These are phyloP conservation scores for Linderniella brevidens DNA, from an alignment of 257 asterid genomes.

Conservation along the genomic window DNA sequence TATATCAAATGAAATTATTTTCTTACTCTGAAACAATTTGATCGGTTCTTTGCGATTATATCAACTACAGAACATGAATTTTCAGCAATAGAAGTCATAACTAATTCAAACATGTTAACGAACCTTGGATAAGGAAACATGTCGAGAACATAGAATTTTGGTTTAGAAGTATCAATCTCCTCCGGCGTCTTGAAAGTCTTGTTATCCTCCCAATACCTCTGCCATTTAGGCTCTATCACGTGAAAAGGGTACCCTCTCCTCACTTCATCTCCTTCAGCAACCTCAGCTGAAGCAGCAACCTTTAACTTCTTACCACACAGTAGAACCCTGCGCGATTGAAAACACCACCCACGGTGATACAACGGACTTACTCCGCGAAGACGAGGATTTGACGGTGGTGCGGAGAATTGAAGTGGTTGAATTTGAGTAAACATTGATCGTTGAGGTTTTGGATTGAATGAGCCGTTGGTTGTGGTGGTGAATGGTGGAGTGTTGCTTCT, in stretches of 20 bases:
- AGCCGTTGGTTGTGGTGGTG: too few species aligned
- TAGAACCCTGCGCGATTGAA: too few species aligned
- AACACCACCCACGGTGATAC: too few species aligned
- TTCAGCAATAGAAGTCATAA: not conserved
- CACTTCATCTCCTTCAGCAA: slow-evolving; percentile 13
- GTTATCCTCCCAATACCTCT: slow-evolving; percentile 70
- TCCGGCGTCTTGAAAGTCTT: slow-evolving; percentile 80
- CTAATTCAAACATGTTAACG: not conserved
- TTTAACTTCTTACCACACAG: too few species aligned
- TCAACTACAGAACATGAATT: not conserved
- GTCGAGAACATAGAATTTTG: slow-evolving; percentile 92
- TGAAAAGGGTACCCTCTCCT: slow-evolving; percentile 77
- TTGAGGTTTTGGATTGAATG: not conserved
- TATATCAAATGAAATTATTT: too few species aligned
- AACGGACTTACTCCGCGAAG: slow-evolving; percentile 4
- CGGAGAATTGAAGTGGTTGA: slow-evolving; percentile 26
- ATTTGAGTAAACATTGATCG: slow-evolving; percentile 37
- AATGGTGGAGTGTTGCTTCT: too few species aligned
- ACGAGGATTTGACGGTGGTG: slow-evolving; percentile 16
- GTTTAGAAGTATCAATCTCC: slow-evolving; percentile 79
- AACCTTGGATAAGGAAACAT: slow-evolving; percentile 99
- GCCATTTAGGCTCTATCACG: slow-evolving; percentile 89
- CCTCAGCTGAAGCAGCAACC: too few species aligned
- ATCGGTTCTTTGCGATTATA: not conserved
- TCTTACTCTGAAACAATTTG: not conserved